A percentile compares a stretch with the other conserved stretches of the same genome.
These are phyloP conservation scores for Pueraria montana DNA, from an alignment of 306 rosid species.

Conservation along the genomic window DNA sequence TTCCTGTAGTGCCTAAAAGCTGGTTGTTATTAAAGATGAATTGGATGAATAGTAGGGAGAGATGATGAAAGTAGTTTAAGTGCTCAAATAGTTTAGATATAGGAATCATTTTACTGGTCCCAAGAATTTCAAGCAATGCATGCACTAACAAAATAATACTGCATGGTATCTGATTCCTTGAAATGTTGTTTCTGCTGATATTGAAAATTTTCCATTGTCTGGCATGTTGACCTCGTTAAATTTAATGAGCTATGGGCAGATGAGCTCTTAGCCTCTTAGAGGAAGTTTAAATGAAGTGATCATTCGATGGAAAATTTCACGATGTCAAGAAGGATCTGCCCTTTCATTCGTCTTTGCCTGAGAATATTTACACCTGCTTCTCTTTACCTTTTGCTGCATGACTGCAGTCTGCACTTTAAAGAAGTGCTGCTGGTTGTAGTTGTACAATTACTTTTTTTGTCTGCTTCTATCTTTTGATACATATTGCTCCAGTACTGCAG, in stretches of 20 bases:
- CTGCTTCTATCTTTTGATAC: neutral
- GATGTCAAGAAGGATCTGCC: slow-evolving; percentile 15
- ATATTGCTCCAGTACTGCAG: slow-evolving; percentile 18
- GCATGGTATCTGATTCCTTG: neutral
- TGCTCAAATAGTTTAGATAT: neutral
- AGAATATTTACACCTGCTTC: slow-evolving; percentile 9
- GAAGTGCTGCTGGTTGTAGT: slow-evolving; percentile 13
- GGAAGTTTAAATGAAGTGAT: neutral
- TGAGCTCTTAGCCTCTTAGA: neutral
- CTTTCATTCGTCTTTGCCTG: neutral
- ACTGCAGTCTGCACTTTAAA: neutral
- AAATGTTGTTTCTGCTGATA: neutral
- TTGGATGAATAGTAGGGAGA: neutral
- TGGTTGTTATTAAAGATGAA: slow-evolving; percentile 6
- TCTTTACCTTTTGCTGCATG: slow-evolving; percentile 20
- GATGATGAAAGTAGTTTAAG: neutral
- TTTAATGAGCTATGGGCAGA: neutral
- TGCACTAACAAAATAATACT: neutral
- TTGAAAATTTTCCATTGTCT: neutral
- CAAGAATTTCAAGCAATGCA: neutral
- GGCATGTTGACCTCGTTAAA: slow-evolving; percentile 18
- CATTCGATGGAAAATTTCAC: neutral
- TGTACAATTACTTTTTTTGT: neutral
- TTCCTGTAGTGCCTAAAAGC: neutral
- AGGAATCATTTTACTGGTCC: neutral